Evolutionary conservation across 495 filamentous ascomycete species (phyloP), one percentile per base, ranked within the genome.

Genomic region (Penicillium coffeae): DNA sequence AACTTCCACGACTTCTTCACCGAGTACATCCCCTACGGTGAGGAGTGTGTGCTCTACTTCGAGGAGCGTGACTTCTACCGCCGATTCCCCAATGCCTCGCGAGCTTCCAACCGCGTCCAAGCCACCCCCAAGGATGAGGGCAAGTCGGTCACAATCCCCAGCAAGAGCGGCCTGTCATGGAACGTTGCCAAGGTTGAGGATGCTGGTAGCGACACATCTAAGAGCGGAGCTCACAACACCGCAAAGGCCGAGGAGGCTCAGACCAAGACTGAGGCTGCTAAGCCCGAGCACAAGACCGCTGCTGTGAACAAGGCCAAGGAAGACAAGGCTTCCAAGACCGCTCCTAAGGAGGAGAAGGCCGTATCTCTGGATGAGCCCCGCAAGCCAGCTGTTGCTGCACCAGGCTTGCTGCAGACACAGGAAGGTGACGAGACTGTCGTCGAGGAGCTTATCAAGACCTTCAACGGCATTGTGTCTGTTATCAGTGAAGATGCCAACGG

Each of bases 1-100:
- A 95, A 92, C 67, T 96, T 96, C 77, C 94, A 98, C 65, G 93
- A 98, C 63, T 96, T 97, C 73, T 98, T 98, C 73, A 97, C 94
- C 37, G 91, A 96, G 69, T 98, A 93, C 66, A 69, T 98, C 6
- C 93, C 93, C 2, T 95, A 89, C 50, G 94, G 92, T 44, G 93
- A 98, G 70, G 88, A 96, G 56, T 84, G 84, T 13, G 93, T 98
- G 20, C 81, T 94, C n/a, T 97, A 95, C 71, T 87, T 98, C 50
- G 93, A 98, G 70, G 93, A 98, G 70, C 82, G 88, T 37, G 90
- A 96, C 66, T 96, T 94, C 70, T 83, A 87, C 56, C 88, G 86
- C 65, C 83, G 92, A 16, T 96, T 96, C 74, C 92, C 91, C 25
- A 83, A 84, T 50, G 78, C 84, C 22, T 71, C 82, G 14, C 76